phyloP scores from a whole-genome alignment of 495 filamentous ascomycete genomes.

The Hypoxylon fuscum region DNA sequence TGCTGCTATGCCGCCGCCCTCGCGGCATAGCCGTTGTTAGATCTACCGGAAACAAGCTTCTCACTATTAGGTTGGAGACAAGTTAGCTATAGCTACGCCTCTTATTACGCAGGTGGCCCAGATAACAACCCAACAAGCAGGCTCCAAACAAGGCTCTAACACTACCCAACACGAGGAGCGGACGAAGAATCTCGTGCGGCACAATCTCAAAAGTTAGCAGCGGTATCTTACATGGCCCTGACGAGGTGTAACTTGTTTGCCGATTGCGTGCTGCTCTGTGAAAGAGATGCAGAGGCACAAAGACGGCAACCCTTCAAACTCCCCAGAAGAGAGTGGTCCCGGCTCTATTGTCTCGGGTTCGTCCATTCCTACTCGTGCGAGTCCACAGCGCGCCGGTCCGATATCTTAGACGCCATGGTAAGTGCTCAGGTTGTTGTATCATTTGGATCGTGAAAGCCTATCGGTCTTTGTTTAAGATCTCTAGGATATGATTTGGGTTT shows the following conservation, averaged over 20 bases:
- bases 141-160: too few species aligned
- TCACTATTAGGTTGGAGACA: slow-evolving; percentile 14
- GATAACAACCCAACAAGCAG: too few species aligned
- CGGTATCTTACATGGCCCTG: slow-evolving; percentile 29
- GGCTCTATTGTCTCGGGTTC: slow-evolving; percentile 23
- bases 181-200: not conserved
- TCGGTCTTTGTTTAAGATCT: slow-evolving; percentile 4
- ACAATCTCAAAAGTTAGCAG: slow-evolving; percentile 17
- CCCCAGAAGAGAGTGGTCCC: not conserved
- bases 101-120: slow-evolving; percentile 7
- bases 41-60: slow-evolving; percentile 27
- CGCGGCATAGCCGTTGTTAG: slow-evolving; percentile 14
- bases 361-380: slow-evolving; percentile 13
- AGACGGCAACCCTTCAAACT: not conserved
- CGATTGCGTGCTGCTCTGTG: not conserved
- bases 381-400: slow-evolving; percentile 17
- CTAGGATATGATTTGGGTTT: not conserved
- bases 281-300: not conserved
- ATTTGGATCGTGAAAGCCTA: slow-evolving; percentile 3
- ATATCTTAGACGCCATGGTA: not conserved
- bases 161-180: slow-evolving; percentile 6
- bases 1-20: slow-evolving; percentile 6
- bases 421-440: slow-evolving; percentile 6
- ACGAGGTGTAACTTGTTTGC: slow-evolving; percentile 29
- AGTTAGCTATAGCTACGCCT: not conserved